Evolutionary conservation across 2,329 filamentous ascomycete genomes (phyloP).

Genomic region (Bipolaris gigantea): DNA sequence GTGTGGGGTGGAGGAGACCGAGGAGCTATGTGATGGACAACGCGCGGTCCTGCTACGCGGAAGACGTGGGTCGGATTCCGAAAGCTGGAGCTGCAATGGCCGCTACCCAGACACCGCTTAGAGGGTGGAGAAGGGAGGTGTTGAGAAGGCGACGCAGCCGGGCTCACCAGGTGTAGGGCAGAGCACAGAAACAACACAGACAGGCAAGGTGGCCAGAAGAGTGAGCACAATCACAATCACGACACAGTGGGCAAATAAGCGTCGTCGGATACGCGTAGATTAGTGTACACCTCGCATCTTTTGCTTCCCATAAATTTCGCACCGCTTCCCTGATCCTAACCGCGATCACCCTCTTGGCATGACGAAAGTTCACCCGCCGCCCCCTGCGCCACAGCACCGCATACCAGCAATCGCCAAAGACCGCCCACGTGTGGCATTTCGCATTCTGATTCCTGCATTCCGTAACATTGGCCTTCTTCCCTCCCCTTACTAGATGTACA

Average conservation of each 20-base stretch:
- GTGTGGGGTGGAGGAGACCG: conserved; percentile 1
- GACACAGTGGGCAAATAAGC: conserved; percentile 1
- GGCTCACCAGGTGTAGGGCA: background rate
- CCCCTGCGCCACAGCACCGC: conserved; percentile 19
- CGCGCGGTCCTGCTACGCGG: conserved; percentile 6
- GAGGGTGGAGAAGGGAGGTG: conserved; percentile 3
- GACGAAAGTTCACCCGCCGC: conserved; percentile 24
- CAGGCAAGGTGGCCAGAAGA: background rate
- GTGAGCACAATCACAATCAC: conserved; percentile 1
- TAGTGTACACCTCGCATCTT: conserved; percentile 14
- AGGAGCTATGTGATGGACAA: conserved; percentile 3
- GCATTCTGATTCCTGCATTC: conserved; percentile 18
- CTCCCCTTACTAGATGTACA: background rate
- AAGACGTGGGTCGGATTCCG: conserved; percentile 18
- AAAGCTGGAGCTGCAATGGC: conserved; percentile 2
- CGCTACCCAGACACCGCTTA: conserved; percentile 8
- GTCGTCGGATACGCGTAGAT: conserved; percentile 26
- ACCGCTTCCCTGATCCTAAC: conserved; percentile 29
- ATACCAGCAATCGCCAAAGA: background rate
- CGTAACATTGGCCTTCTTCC: background rate
- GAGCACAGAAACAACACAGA: background rate
- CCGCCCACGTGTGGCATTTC: conserved; percentile 22
- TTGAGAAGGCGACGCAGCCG: conserved; percentile 4
- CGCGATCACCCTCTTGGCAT: conserved; percentile 29
- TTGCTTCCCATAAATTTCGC: conserved; percentile 28